phyloP scores from a whole-genome alignment of 805 yeast genomes.

The Teunomyces kruisii region DNA sequence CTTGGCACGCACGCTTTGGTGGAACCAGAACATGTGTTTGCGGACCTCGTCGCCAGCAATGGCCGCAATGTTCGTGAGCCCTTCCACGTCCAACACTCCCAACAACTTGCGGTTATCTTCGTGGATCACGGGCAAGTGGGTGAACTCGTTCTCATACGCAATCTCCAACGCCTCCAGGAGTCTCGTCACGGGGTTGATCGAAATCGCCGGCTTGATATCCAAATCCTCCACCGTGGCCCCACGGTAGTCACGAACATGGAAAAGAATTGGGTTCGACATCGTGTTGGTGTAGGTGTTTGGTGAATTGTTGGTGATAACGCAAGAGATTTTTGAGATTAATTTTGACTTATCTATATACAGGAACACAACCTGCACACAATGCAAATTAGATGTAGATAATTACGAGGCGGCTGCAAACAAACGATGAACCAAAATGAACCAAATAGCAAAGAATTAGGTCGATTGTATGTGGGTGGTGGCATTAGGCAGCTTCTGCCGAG shows the following conservation, averaged over 20 bases:
- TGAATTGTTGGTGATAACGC: not conserved
- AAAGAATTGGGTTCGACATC: slow-evolving; percentile 11
- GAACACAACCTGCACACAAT: not conserved
- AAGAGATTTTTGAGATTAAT: too few species aligned
- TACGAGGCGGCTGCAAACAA: too few species aligned
- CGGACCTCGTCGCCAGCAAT: slow-evolving; percentile 4
- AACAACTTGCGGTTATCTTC: slow-evolving; percentile 45
- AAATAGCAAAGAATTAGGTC: too few species aligned
- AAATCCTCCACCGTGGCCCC: slow-evolving; percentile 61
- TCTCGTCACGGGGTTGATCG: slow-evolving; percentile 49
- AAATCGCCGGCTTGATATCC: slow-evolving; percentile 56
- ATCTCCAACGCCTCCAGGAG: slow-evolving; percentile 52
- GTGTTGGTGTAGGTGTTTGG: not conserved
- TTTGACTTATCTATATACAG: too few species aligned
- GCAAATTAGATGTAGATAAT: too few species aligned
- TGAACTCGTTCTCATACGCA: slow-evolving; percentile 55
- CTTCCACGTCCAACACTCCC: slow-evolving; percentile 50
- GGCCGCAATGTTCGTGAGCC: slow-evolving; percentile 22
- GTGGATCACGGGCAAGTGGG: slow-evolving; percentile 53
- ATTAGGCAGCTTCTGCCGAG: slow-evolving; percentile 40
- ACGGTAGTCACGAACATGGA: slow-evolving; percentile 38
- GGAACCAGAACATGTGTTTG: slow-evolving; percentile 44
- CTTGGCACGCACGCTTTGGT: slow-evolving; percentile 32
- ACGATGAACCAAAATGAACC: too few species aligned
- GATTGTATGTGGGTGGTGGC: too few species aligned